Evolutionary conservation across 441 rosid genomes (phyloP).

Genomic region (Gossypium laxum): DNA sequence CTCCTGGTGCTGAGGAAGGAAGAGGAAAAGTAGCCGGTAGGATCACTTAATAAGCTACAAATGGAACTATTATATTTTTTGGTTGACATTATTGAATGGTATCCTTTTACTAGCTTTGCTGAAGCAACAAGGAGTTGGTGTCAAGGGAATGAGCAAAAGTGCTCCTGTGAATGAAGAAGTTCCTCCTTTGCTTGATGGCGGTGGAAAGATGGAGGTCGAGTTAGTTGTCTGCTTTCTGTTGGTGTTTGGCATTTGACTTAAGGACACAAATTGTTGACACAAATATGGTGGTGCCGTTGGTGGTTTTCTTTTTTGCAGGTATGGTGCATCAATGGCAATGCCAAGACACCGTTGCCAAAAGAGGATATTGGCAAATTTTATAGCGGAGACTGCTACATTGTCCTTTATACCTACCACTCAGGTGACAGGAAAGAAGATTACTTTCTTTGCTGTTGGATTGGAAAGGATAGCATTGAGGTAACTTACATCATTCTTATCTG

Average conservation of each 20-base stretch:
- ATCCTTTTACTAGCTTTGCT: conserved; percentile 52
- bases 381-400: conserved; percentile 89
- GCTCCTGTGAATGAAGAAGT: conserved; percentile 77
- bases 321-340: conserved; percentile 77
- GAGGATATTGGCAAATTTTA: conserved; percentile 93
- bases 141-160: conserved; percentile 70
- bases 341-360: conserved; percentile 65
- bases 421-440: conserved; percentile 95
- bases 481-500: conserved; percentile 13
- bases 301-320: conserved; percentile 36
- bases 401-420: conserved; percentile 78
- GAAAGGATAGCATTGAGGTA: conserved; percentile 83
- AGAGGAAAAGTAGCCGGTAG: conserved; percentile 98
- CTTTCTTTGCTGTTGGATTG: conserved; percentile 84
- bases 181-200: conserved; percentile 91
- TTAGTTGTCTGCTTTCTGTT: conserved; percentile 20
- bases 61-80: conserved; percentile 11
- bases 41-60: conserved; percentile 14
- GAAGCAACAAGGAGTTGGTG: conserved; percentile 96
- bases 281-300: not conserved
- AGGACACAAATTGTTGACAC: not conserved
- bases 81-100: conserved; percentile 19
- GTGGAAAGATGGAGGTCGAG: conserved; percentile 92
- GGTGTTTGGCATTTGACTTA: conserved; percentile 13
- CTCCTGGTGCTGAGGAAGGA: conserved; percentile 85